These are phyloP conservation scores for Aspergillus aculeatinus DNA, from an alignment of 2,329 filamentous ascomycete species.

Conservation along the genomic window DNA sequence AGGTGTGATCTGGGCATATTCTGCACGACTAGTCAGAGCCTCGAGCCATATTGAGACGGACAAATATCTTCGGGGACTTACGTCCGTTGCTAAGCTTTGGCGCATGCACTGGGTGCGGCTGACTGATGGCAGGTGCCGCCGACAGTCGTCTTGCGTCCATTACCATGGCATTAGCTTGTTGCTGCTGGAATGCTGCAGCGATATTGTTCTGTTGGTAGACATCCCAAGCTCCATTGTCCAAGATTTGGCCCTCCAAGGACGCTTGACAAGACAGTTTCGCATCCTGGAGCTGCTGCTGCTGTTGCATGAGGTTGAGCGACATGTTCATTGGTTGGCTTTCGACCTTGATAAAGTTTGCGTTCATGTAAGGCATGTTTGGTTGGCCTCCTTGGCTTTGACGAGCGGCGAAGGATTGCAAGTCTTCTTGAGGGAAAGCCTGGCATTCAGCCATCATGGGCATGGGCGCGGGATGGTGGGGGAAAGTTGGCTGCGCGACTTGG, in stretches of 20 bases:
- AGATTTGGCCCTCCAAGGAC: conserved; percentile 22
- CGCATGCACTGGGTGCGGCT: conserved; percentile 57
- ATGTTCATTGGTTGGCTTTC: conserved; percentile 24
- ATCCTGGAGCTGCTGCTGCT: conserved; percentile 27
- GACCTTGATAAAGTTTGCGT: conserved; percentile 20
- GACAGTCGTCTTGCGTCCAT: conserved; percentile 36
- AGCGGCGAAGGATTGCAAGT: conserved; percentile 31
- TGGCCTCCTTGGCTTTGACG: conserved; percentile 41
- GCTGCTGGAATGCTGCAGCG: conserved; percentile 23
- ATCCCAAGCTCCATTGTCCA: conserved; percentile 28
- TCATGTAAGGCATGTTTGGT: conserved; percentile 23
- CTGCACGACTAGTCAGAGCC: conserved; percentile 40
- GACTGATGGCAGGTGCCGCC: conserved; percentile 38
- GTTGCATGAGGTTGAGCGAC: conserved; percentile 26
- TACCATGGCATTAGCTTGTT: conserved; percentile 24
- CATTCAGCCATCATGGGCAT: conserved; percentile 27
- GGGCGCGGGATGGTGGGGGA: conserved; percentile 33
- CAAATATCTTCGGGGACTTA: conserved; percentile 42
- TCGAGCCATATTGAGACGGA: not conserved
- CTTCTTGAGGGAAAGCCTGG: conserved; percentile 31
- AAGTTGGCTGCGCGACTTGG: conserved; percentile 65
- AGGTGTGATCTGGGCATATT: conserved; percentile 66
- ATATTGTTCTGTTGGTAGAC: conserved; percentile 25
- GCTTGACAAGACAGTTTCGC: conserved; percentile 20
- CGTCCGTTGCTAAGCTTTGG: conserved; percentile 62